A percentile compares a stretch with the other conserved stretches of the same genome.
These are phyloP conservation scores for Rhodamnia argentea DNA, from an alignment of 345 rosid species.

Conservation along the genomic window DNA sequence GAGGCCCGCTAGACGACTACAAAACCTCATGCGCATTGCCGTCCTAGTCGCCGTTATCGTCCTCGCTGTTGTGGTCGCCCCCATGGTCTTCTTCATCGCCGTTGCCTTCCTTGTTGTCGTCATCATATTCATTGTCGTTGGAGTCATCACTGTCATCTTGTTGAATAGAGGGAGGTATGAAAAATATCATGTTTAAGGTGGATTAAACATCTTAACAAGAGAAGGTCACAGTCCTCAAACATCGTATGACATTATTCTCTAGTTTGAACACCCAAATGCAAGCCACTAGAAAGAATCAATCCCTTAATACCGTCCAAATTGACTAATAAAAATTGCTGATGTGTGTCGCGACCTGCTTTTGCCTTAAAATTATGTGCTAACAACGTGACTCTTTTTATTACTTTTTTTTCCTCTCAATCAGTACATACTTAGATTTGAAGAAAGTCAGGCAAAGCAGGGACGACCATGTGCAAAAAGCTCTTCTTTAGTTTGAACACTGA, in stretches of 20 bases:
- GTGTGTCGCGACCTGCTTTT: too few relatives aligned
- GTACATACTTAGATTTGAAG: background rate
- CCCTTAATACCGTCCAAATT: background rate
- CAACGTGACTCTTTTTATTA: background rate
- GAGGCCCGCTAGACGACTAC: slow-evolving; percentile 1
- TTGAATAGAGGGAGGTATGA: background rate
- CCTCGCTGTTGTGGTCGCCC: background rate
- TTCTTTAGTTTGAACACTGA: too few relatives aligned
- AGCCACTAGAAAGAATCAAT: background rate
- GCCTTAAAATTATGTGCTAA: too few relatives aligned
- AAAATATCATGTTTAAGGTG: too few relatives aligned
- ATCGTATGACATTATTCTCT: background rate
- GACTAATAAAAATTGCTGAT: background rate
- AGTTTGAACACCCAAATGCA: background rate
- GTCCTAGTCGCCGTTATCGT: slow-evolving; percentile 11
- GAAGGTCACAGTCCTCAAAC: background rate
- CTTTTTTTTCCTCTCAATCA: too few relatives aligned
- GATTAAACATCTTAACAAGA: background rate
- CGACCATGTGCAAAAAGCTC: too few relatives aligned
- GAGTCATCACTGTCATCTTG: background rate
- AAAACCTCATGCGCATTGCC: slow-evolving; percentile 3
- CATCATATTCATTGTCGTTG: slow-evolving; percentile 22
- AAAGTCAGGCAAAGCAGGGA: background rate
- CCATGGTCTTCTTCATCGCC: slow-evolving; percentile 28
- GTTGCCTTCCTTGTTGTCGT: slow-evolving; percentile 31